These are phyloP conservation scores for Santalum album DNA, from an alignment of 164 flowering plant genomes.

Conservation along the genomic window DNA sequence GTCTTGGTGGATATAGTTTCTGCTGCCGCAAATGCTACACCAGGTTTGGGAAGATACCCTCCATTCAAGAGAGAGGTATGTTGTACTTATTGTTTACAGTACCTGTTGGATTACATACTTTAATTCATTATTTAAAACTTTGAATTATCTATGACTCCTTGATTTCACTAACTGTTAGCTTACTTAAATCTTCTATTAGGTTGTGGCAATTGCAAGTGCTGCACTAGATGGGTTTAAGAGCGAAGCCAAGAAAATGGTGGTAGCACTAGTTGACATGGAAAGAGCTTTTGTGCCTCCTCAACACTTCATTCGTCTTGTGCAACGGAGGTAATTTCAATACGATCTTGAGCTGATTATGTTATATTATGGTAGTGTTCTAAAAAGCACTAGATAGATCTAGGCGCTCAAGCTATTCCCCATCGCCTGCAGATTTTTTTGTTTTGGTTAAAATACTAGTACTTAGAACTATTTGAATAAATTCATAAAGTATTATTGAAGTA, in stretches of 20 bases:
- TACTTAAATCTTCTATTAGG: slow-evolving; percentile 28
- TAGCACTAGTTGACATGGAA: slow-evolving; percentile 98
- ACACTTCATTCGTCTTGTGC: slow-evolving; percentile 94
- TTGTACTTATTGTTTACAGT: neutral
- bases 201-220: slow-evolving; percentile 76
- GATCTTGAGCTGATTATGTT: too few relatives aligned
- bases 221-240: slow-evolving; percentile 81
- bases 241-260: slow-evolving; percentile 97
- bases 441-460: too few relatives aligned
- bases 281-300: slow-evolving; percentile 99
- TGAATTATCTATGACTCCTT: neutral
- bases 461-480: too few relatives aligned
- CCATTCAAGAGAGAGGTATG: slow-evolving; percentile 93
- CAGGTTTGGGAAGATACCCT: slow-evolving; percentile 98
- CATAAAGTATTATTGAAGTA: too few relatives aligned
- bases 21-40: slow-evolving; percentile 87
- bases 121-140: neutral
- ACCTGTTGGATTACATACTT: neutral
- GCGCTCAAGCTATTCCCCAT: too few relatives aligned
- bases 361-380: too few relatives aligned
- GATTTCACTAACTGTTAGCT: neutral
- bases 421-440: too few relatives aligned
- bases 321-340: slow-evolving; percentile 68
- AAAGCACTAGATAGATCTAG: too few relatives aligned
- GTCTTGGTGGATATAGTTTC: slow-evolving; percentile 91